A percentile compares a stretch with the other conserved stretches of the same genome.
These are phyloP conservation scores for Parachaetomium inaequale DNA, from an alignment of 495 filamentous ascomycete genomes.

Conservation along the genomic window DNA sequence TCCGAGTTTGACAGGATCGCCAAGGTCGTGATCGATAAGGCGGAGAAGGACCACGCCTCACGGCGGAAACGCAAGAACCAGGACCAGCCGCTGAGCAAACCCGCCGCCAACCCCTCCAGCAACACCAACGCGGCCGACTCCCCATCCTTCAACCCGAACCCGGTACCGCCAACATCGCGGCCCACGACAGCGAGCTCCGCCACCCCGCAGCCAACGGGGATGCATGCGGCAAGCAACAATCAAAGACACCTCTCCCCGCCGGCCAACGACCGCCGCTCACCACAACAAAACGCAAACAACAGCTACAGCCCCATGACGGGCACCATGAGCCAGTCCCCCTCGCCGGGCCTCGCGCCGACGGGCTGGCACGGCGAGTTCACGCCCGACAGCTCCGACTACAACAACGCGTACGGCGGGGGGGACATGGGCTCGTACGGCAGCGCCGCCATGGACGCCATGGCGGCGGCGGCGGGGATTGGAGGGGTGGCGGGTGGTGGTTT, in stretches of 20 bases:
- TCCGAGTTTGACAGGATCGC: constrained; percentile 94
- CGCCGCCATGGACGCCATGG: constrained; percentile 49
- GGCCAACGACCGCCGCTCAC: constrained; percentile 39
- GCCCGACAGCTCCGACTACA: constrained; percentile 33
- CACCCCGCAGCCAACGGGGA: constrained; percentile 34
- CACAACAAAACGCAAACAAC: constrained; percentile 27
- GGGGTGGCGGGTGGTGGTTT: background rate
- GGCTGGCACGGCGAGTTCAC: constrained; percentile 34
- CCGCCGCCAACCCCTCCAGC: background rate
- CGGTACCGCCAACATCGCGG: constrained; percentile 31
- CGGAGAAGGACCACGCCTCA: constrained; percentile 73
- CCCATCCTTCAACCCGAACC: constrained; percentile 34
- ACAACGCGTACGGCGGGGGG: constrained; percentile 15
- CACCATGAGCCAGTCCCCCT: constrained; percentile 30
- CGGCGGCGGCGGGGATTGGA: constrained; percentile 28
- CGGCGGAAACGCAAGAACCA: constrained; percentile 76
- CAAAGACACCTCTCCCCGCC: constrained; percentile 40
- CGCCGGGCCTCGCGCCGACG: constrained; percentile 31
- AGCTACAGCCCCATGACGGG: constrained; percentile 38
- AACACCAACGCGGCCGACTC: constrained; percentile 27
- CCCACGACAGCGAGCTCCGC: constrained; percentile 34
- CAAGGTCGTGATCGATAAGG: constrained; percentile 83
- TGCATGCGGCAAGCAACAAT: constrained; percentile 6
- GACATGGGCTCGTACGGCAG: background rate
- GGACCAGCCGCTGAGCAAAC: constrained; percentile 9